These are phyloP conservation scores for Nigrospora sphaerica DNA, from an alignment of 2,329 filamentous ascomycete genomes.

Conservation along the genomic window DNA sequence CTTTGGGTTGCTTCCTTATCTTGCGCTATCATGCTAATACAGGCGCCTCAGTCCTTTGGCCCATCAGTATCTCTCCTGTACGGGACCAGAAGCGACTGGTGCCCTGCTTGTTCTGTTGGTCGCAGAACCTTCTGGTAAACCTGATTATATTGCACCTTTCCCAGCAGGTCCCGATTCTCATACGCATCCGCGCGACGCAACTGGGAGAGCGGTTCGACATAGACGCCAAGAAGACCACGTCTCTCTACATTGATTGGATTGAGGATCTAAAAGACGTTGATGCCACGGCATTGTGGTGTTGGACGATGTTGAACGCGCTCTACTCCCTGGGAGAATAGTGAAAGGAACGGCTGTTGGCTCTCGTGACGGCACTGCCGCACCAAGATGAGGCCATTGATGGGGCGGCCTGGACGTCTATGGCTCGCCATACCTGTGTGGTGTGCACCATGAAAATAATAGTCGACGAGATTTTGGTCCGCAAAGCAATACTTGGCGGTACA, in stretches of 20 bases:
- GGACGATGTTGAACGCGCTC: constrained; percentile 40
- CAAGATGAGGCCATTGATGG: too few species aligned
- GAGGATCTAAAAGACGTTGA: constrained; percentile 48
- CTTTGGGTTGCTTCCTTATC: neutral
- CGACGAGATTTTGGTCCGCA: too few species aligned
- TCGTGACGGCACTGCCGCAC: too few species aligned
- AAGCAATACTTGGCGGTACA: too few species aligned
- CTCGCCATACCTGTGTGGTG: too few species aligned
- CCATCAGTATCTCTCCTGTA: constrained; percentile 48
- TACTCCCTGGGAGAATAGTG: constrained; percentile 29
- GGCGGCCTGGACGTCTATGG: too few species aligned
- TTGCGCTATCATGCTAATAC: too few species aligned
- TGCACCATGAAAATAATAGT: too few species aligned
- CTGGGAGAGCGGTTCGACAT: constrained; percentile 43
- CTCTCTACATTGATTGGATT: constrained; percentile 52
- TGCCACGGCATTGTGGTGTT: constrained; percentile 48
- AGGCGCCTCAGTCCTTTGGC: constrained; percentile 40
- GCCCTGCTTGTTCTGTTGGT: constrained; percentile 54
- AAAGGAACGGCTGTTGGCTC: neutral
- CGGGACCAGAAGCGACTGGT: constrained; percentile 51
- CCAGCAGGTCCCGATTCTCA: constrained; percentile 41
- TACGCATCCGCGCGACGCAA: constrained; percentile 38
- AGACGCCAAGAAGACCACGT: constrained; percentile 40
- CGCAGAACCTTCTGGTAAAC: constrained; percentile 53
- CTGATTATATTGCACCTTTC: constrained; percentile 50